A percentile compares a stretch with the other conserved stretches of the same genome.
Conservation (phyloP, 2,329 filamentous ascomycete genomes). For the Furcasterigmium sp. region DNA sequence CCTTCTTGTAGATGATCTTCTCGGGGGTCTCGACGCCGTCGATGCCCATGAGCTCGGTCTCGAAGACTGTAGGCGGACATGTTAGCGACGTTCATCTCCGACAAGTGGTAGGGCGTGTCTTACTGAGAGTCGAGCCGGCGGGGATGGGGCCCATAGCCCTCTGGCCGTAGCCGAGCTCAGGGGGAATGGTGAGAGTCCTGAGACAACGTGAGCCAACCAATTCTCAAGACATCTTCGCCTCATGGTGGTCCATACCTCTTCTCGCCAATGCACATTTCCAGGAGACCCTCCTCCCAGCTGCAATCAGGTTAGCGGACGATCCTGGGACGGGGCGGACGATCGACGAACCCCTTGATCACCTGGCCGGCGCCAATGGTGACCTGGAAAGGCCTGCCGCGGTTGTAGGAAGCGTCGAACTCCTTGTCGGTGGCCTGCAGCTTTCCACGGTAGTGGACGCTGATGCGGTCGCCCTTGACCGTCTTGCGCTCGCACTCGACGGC, state of each 20-base stretch:
- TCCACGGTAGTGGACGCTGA: constrained; percentile 85
- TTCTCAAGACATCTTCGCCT: background rate
- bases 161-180: constrained; percentile 76
- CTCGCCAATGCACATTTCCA: constrained; percentile 95
- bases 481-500: constrained; percentile 76
- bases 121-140: constrained; percentile 70
- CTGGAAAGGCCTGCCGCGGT: constrained; percentile 67
- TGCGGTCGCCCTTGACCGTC: constrained; percentile 68
- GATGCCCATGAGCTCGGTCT: constrained; percentile 85
- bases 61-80: constrained; percentile 59
- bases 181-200: constrained; percentile 82
- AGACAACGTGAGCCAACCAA: constrained; percentile 5
- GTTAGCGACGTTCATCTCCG: background rate
- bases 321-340: constrained; percentile 1
- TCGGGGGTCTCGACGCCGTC: constrained; percentile 59
- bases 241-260: constrained; percentile 48
- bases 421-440: constrained; percentile 68
- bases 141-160: constrained; percentile 77
- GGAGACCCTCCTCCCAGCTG: constrained; percentile 83
- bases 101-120: constrained; percentile 14
- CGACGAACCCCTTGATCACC: constrained; percentile 79
- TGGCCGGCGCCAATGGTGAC: constrained; percentile 76
- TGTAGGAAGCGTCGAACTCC: constrained; percentile 82
- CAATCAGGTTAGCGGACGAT: constrained; percentile 16
- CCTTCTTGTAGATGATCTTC: constrained; percentile 35